Base-by-base conservation (phyloP, 441 rosid species). In the Jatropha multifida region DNA sequence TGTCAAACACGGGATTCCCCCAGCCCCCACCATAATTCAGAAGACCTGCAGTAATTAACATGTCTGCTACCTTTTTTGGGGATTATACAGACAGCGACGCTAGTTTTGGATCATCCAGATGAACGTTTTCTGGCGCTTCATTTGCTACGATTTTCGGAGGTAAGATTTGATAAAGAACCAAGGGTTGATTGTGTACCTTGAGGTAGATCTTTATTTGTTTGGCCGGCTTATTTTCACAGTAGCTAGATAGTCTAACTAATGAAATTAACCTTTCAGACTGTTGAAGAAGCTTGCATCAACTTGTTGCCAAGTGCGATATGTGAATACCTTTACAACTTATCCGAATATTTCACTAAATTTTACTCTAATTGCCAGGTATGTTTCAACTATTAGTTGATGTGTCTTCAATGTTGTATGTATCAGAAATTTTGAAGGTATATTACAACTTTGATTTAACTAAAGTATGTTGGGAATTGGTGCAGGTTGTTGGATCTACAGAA, bases 91-190 rank as follows among this genome's bases (percentile, higher is more conserved):
- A 88, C 85, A 1, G 92, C 85, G 18, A 54, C 55, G 4, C 4
- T 94, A 52, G 83, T 78, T 3, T 82, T 94, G 89, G 83, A 80
- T 76, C 91, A 88, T 71, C 78, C 73, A 1, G 92, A 88, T 71
- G 97, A 94, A 77, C 94, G 94, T 27, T 85, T 64, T 4, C 69
- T 94, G 59, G 96, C 88, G 70, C 93, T 92, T 81, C 96, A 92
- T 84, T 78, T 94, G 81, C 87, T 94, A 58, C 92, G 76, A 55
- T 92, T 94, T 73, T 86, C 92, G 0, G 98, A 94, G 92, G 97
- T 88, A 77, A 74, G 78, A 32, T 32, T 32, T 32, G 32, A 32
- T 32, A 32, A 32, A 32, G 32, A 32, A 32, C 32, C 32, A 32
- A 0, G 32, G 2, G 1, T 32, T 32, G 32, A 32, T 32, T 32